Percentiles rank a stretch among this genome's conserved stretches.
These are phyloP conservation scores for Nakazawaea molendinolei DNA, from an alignment of 805 yeast genomes.

Conservation along the genomic window DNA sequence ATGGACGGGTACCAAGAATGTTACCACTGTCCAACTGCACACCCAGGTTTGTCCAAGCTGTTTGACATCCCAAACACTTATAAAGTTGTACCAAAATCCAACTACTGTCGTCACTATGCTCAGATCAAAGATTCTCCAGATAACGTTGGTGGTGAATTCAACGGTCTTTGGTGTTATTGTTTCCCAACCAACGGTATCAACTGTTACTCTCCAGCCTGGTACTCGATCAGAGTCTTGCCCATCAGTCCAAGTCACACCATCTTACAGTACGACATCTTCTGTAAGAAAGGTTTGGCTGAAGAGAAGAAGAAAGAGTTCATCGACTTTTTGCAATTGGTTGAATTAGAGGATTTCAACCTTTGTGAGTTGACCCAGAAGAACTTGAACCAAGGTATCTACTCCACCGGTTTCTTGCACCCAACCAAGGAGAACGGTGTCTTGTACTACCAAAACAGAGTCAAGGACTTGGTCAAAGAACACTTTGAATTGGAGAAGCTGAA, in stretches of 20 bases:
- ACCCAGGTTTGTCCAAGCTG: constrained; percentile 51
- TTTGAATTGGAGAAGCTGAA: constrained; percentile 35
- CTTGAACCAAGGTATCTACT: constrained; percentile 53
- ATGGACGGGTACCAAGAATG: constrained; percentile 68
- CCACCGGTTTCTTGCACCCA: constrained; percentile 55
- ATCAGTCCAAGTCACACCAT: constrained; percentile 45
- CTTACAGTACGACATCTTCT: constrained; percentile 53
- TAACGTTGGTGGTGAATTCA: constrained; percentile 55
- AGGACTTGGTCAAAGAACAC: constrained; percentile 53
- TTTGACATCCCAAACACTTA: constrained; percentile 55
- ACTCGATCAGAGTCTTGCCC: constrained; percentile 54
- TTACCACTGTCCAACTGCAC: constrained; percentile 64
- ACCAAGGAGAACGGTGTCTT: constrained; percentile 52
- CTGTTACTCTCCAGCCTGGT: constrained; percentile 65
- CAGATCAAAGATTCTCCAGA: constrained; percentile 31
- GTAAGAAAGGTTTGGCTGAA: constrained; percentile 50
- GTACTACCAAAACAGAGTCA: constrained; percentile 46
- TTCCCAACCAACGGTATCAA: constrained; percentile 57
- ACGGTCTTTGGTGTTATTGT: constrained; percentile 57
- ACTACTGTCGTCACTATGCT: constrained; percentile 59
- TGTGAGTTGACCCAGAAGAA: constrained; percentile 56
- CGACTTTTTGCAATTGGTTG: constrained; percentile 56
- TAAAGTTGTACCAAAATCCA: constrained; percentile 51
- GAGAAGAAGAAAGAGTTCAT: constrained; percentile 53
- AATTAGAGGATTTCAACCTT: constrained; percentile 53